Evolutionary conservation across 2,329 filamentous ascomycete species (phyloP), one percentile per base, ranked within the genome.

Genomic region (Ilyonectria sp.): DNA sequence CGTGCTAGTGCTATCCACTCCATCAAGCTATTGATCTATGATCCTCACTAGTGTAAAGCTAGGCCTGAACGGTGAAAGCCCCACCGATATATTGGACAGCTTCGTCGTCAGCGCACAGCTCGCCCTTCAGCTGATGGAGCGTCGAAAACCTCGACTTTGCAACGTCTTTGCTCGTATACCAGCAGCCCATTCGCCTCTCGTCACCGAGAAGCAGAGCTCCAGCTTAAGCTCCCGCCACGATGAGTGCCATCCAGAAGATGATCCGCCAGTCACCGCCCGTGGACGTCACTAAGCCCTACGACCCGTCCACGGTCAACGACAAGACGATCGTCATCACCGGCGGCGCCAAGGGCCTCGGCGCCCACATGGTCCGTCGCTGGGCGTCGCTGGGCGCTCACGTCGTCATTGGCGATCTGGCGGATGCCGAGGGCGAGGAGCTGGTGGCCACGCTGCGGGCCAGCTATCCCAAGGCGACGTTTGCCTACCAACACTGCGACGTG

Each of bases 261-360:
- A 74, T 78, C 64, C 67, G 70, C 26, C 76, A 79, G 69, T 87
- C 85, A 17, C 72, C 77, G 9, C 85, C 86, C 9, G 73, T 89
- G 57, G 85, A 89, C 71, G 74, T 82, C 31, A 80, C 78, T 15
- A 74, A 76, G 37, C 80, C 84, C 2, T 87, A 84, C 74, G 82
- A 86, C 69, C 70, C 80, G 1, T 73, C 79, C 8, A 84, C 80
- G 65, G 80, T 91, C 37, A 79, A 79, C 8, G 83, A 80, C 71
- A 91, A 90, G 76, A 89, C 85, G 1, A 86, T 92, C 57, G 74
- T 92, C 65, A 87, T 92, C 71, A 92, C 90, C 0, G 90, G 90
- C 52, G 90, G 88, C 31, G 89, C 90, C 23, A 89, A 87, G 63
- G 89, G 89, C 8, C 84, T 91, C 67, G 89, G 89, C 2, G 85